Percentiles rank a stretch among this genome's conserved stretches.
These are phyloP conservation scores for Zygnema cylindricum DNA, from an alignment of 139 green algal genomes.

Conservation along the genomic window DNA sequence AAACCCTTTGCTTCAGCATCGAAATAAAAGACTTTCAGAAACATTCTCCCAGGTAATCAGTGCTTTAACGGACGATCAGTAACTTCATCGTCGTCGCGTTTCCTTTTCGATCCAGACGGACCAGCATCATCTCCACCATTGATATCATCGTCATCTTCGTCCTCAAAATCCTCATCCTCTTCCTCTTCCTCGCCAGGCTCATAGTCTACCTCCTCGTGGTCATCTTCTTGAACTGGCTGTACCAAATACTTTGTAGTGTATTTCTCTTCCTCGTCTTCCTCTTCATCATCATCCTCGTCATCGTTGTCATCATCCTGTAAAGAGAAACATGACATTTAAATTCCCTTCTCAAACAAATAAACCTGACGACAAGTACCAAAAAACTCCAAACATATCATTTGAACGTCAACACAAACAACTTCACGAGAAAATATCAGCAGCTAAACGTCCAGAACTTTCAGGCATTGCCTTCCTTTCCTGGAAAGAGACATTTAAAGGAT, in stretches of 20 bases:
- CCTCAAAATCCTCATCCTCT: constrained; percentile 23
- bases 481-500: too few relatives aligned
- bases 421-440: too few relatives aligned
- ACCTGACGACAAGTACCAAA: too few relatives aligned
- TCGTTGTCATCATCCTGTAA: constrained; percentile 57
- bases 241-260: constrained; percentile 26
- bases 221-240: constrained; percentile 16
- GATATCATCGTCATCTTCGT: constrained; percentile 30
- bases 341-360: too few relatives aligned
- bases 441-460: too few relatives aligned
- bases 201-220: constrained; percentile 39
- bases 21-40: too few relatives aligned
- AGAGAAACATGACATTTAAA: too few relatives aligned
- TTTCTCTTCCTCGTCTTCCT: constrained; percentile 47
- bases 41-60: too few relatives aligned
- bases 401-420: too few relatives aligned
- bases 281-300: constrained; percentile 51
- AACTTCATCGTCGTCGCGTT: neutral
- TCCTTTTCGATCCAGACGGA: neutral
- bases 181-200: constrained; percentile 26
- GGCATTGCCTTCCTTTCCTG: too few relatives aligned
- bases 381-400: too few relatives aligned
- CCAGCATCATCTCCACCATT: constrained; percentile 20
- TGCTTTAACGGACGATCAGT: neutral
- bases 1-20: too few relatives aligned